These are phyloP conservation scores for Lasiodiplodia citricola DNA, from an alignment of 2,329 filamentous ascomycete genomes.

Conservation along the genomic window DNA sequence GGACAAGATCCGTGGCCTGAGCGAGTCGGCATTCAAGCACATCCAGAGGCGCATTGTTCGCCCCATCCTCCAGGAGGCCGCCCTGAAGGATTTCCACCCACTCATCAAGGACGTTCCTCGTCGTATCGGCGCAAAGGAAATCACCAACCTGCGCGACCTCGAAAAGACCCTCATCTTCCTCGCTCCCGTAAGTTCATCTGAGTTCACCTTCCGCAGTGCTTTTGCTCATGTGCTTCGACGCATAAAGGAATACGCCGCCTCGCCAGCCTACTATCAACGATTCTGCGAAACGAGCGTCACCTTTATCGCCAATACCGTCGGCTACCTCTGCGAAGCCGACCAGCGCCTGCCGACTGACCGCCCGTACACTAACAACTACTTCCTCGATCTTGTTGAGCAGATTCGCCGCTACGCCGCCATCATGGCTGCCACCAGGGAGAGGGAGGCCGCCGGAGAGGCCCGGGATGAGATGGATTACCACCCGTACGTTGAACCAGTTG, in stretches of 20 bases:
- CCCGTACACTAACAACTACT: slow-evolving; percentile 95
- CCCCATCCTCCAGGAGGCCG: slow-evolving; percentile 75
- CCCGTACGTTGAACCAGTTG: slow-evolving; percentile 46
- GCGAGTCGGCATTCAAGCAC: slow-evolving; percentile 72
- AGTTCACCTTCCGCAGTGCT: slow-evolving; percentile 59
- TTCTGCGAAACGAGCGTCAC: slow-evolving; percentile 91
- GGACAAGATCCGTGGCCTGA: slow-evolving; percentile 65
- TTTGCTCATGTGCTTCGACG: slow-evolving; percentile 66
- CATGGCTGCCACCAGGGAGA: slow-evolving; percentile 75
- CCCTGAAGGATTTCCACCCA: slow-evolving; percentile 79
- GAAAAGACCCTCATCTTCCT: slow-evolving; percentile 92
- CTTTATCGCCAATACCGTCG: slow-evolving; percentile 87
- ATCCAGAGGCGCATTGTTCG: slow-evolving; percentile 78
- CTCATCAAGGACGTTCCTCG: slow-evolving; percentile 79
- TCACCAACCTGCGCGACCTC: slow-evolving; percentile 88
- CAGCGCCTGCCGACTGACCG: slow-evolving; percentile 83
- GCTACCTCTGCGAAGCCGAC: slow-evolving; percentile 83
- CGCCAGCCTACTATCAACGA: slow-evolving; percentile 78
- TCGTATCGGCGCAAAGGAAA: slow-evolving; percentile 82
- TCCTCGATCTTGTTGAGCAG: slow-evolving; percentile 94
- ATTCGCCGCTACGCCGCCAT: slow-evolving; percentile 87
- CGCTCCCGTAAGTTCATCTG: slow-evolving; percentile 80
- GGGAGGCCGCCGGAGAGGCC: slow-evolving; percentile 62
- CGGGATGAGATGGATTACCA: slow-evolving; percentile 58
- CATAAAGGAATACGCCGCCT: slow-evolving; percentile 73